These are phyloP conservation scores for Papiliotrema flavescens DNA, from an alignment of 1,284 basidiomycete species.

Conservation along the genomic window DNA sequence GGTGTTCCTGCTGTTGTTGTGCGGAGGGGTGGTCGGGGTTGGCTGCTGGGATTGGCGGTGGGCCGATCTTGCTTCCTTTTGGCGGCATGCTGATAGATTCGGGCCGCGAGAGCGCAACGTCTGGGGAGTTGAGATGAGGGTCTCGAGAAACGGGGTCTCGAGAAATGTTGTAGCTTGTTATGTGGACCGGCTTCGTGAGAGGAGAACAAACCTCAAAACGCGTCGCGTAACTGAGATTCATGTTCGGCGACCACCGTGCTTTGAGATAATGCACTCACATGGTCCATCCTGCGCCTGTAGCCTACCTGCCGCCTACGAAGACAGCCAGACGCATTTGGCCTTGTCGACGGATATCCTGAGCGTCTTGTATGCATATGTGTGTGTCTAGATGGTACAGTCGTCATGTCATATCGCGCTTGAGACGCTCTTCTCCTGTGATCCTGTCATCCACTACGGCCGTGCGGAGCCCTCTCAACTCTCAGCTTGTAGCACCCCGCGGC, in stretches of 20 bases:
- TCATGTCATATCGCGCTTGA: background rate
- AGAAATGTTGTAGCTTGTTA: background rate
- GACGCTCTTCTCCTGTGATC: no score
- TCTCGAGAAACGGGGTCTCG: background rate
- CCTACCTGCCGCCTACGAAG: no score
- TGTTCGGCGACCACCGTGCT: no score
- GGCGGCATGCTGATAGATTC: conserved; percentile 23
- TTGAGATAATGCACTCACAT: no score
- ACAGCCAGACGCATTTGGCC: no score
- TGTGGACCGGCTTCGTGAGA: background rate
- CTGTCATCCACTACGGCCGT: no score
- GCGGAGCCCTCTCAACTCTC: no score
- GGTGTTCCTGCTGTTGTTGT: conserved; percentile 31
- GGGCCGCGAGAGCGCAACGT: background rate
- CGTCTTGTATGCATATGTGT: no score
- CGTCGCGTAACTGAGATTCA: background rate
- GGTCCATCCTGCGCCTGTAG: no score
- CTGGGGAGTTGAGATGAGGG: background rate
- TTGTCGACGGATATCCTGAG: no score
- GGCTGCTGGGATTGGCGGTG: conserved; percentile 14
- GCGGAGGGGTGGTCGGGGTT: conserved; percentile 21
- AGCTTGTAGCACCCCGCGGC: no score
- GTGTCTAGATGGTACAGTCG: background rate
- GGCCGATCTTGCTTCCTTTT: conserved; percentile 20
- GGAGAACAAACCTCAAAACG: background rate